These are phyloP conservation scores for Vitis riparia DNA, from an alignment of 164 flowering plant species.

Conservation along the genomic window DNA sequence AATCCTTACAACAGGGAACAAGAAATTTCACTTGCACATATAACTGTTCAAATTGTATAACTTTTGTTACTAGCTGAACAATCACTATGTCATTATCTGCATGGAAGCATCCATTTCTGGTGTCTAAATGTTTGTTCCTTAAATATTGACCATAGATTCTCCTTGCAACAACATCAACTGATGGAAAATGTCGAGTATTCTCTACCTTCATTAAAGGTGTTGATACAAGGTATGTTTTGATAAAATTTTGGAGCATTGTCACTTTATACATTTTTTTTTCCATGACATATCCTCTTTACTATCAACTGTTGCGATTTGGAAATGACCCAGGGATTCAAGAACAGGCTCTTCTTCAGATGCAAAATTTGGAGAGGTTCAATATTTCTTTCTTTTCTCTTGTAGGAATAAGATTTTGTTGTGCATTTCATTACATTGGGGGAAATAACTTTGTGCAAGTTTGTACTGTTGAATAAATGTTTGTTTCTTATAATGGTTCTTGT, in stretches of 20 bases:
- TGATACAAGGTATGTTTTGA: conserved; percentile 62
- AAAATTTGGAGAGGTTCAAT: conserved; percentile 94
- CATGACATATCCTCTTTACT: not conserved
- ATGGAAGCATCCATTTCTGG: not conserved
- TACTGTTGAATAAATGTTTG: not conserved
- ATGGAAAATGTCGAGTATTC: conserved; percentile 96
- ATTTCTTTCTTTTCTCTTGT: conserved; percentile 3
- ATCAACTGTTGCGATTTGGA: conserved; percentile 11
- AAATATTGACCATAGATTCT: conserved; percentile 49
- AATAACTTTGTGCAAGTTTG: not conserved
- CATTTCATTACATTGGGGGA: not conserved
- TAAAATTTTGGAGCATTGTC: not conserved
- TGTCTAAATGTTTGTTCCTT: conserved; percentile 9
- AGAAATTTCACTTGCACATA: too few relatives aligned
- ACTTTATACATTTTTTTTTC: not conserved
- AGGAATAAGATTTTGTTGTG: not conserved
- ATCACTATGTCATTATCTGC: not conserved
- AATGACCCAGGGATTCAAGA: conserved; percentile 60
- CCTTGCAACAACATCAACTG: conserved; percentile 96
- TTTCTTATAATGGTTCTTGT: not conserved
- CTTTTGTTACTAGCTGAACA: not conserved
- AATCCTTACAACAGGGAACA: too few relatives aligned
- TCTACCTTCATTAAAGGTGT: conserved; percentile 97
- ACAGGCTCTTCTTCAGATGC: conserved; percentile 58
- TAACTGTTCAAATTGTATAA: not conserved